Evolutionary conservation across 495 filamentous ascomycete species (phyloP), one percentile per base, ranked within the genome.

Genomic region (Pseudoneurospora amorphoporcata): DNA sequence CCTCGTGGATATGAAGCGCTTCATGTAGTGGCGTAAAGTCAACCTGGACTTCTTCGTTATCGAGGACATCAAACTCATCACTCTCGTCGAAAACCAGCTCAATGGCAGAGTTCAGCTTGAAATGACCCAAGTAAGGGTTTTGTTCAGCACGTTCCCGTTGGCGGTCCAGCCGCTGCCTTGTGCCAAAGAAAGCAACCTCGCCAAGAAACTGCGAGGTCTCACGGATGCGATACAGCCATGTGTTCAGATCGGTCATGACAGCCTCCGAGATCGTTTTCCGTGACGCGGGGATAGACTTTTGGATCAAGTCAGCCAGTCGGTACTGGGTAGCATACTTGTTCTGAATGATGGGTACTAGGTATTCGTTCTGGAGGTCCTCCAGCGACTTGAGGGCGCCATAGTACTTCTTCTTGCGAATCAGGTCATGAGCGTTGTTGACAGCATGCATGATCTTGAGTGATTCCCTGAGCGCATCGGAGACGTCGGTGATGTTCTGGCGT

Each of bases 151-250:
- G 87, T 72, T 94, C 90, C 77, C 94, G 92, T 75, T 97, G 93
- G 70, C 95, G 86, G 43, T 87, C 87, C 72, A 94, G 89, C n/a
- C 95, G 88, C 76, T 96, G 86, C 74, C 97, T 91, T 0, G 95
- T 98, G 77, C 97, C 92, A 77, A 94, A 97, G 78, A 99, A 94
- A 32, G 95, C 94, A n/a, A 99, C 91, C 81, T 98, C 94, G 4
- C 95, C 95, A 32, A 99, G 84, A 71, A 95, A 97, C 73, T 97
- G 94, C 0, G 94, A 97, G 41, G 94, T 96, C 79, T 98, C 96
- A 72, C 96, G 90, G 73, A 99, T 97, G 39, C 92, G 90, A 78
- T 90, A 98, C n/a, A 99, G 85, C 95, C 95, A 99, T 2, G 92
- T 97, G 79, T 98, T 98, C 42, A 99, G 82, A 81, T 99, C 95